Evolutionary conservation across 768 basidiomycete genomes (phyloP), one percentile per base, ranked within the genome.

Genomic region (Strobilomyces echinocephalus): DNA sequence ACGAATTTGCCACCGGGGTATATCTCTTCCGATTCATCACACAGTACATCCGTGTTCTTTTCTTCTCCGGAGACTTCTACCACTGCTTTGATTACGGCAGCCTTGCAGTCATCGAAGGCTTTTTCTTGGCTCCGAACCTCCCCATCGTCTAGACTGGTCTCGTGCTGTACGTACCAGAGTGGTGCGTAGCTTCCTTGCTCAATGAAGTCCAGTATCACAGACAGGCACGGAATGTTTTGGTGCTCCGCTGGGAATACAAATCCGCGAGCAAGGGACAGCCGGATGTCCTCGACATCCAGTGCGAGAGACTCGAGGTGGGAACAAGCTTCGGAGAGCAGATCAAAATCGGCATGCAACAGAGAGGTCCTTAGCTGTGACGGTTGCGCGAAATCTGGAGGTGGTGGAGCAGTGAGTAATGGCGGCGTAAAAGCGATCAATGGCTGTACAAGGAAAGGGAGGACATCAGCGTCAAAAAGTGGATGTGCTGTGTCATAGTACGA

Each of bases 51-150:
- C 56, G 79, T 80, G 58, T 89, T 91, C 58, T 78, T 81, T 57
- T 88, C 87, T 64, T 91, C 88, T 36, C 90, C 91, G 9, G 89
- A 82, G 38, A 88, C 82, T 63, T 92, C 91, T 28, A 95, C 90
- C 15, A 94, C 80, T 3, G 87, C 81, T 61, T 92, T 91, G 68
- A 93, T 85, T 9, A 93, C 74, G 0, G 89, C 91, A 4, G 85
- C 87, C 70, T 94, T 95, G 72, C 90, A 91, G 28, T 85, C 79
- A 59, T 84, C 82, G 57, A 95, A 87, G 2, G 79, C 77, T 65
- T 87, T 87, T 66, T 88, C 82, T 69, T 81, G 85, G 54, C 74
- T 73, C 52, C 88, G 81, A 42, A 72, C 62, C 35, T 82, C 84
- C 8, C 73, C 61, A 24, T 72, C 67, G 14, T 71, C 67, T 24